phyloP scores from a whole-genome alignment of 2,329 filamentous ascomycete genomes.

The Alternaria dauci region DNA sequence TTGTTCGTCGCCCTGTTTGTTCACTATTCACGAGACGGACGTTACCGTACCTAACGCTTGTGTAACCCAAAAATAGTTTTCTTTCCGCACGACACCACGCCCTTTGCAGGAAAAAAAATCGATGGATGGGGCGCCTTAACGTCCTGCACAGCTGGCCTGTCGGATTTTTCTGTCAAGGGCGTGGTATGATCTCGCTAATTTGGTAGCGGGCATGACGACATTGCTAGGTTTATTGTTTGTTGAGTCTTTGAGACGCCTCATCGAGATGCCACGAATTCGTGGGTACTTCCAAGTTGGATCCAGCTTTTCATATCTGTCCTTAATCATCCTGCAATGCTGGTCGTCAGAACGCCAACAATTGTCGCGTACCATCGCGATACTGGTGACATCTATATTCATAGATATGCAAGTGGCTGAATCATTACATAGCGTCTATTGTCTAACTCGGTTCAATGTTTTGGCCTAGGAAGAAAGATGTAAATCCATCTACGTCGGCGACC shows the following conservation, averaged over 20 bases:
- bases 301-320: background rate
- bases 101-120: no score
- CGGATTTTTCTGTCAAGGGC: no score
- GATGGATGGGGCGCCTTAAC: no score
- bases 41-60: background rate
- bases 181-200: background rate
- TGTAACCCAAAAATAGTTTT: constrained; percentile 1
- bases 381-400: background rate
- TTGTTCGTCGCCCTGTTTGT: background rate
- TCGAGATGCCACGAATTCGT: background rate
- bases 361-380: background rate
- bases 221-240: background rate
- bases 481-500: background rate
- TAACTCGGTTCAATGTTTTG: background rate
- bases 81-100: background rate
- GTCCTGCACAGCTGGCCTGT: no score
- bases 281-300: background rate
- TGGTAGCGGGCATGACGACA: background rate
- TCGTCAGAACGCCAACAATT: background rate
- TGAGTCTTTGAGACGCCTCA: background rate
- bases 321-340: background rate
- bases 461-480: background rate
- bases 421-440: background rate
- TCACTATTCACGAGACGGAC: background rate
- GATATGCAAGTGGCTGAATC: background rate